Base-by-base conservation (phyloP, 2,329 filamentous ascomycete genomes). In the Cladophialophora immunda region DNA sequence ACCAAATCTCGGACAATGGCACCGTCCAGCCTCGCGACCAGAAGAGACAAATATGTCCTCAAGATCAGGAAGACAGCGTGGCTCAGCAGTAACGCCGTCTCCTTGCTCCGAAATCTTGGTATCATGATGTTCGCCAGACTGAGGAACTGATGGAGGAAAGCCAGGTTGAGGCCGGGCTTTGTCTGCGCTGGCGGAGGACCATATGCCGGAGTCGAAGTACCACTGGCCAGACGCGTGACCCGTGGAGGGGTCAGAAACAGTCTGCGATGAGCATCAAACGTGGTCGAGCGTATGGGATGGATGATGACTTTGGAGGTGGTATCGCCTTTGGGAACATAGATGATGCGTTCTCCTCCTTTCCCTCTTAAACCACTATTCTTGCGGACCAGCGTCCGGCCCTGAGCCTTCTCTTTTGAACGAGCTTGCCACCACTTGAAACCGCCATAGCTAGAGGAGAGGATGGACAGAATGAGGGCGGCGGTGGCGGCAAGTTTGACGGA, bases 101-200 rank as follows among this genome's bases (percentile, higher is more conserved):
- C 95, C 78, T 99, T 99, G 78, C 93, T 97, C 17, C 90, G 90
- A 91, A 94, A 97, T 70, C 94, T 85, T 5, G 95, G 95, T 69
- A 99, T 92, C 93, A 98, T 97, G 76, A 99, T 98, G 80, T 93
- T 97, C 81, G 98, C 88, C 62, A 99, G 82, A 75, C 94, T 97
- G 59, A 98, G 85, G 74, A 99, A 98, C 79, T 99, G 95, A 78
- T 99, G 95, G 61, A 99, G 80, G 75, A 99, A 99, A 11, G 95
- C 95, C 66, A 99, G 85, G 76, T 99, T 99, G 45, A 99, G 82
- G 0, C 95, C 95, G 0, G 95, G 93, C 78, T 97, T 98, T 2
- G 94, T 94, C 77, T 97, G 92, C 50, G 47, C 45, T 9, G 92
- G 87, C 1, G 94, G 92, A 17, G 95, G 95, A 13, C 71, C 71